Percentiles rank a stretch among this genome's conserved stretches.
Conservation (phyloP, 176 grass and related monocot species). For the Saccharum officinarum region DNA sequence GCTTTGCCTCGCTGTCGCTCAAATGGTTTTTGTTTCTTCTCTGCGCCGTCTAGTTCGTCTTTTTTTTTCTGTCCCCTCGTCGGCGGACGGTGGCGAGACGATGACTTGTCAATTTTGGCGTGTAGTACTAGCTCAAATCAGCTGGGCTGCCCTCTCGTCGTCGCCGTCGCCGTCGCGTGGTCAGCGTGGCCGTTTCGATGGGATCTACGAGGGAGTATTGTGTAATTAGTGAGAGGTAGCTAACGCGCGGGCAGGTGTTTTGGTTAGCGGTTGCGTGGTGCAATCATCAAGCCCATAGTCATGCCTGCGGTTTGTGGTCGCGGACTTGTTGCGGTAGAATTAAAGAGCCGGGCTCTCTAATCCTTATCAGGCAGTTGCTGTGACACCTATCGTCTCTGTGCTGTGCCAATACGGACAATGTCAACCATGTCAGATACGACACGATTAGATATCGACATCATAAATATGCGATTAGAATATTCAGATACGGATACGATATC, state of each 20-base stretch:
- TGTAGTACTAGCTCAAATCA: background rate
- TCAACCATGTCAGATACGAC: too few relatives aligned
- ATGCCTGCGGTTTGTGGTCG: background rate
- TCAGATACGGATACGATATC: too few relatives aligned
- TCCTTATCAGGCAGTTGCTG: background rate
- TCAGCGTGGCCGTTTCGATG: constrained; percentile 12
- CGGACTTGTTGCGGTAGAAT: background rate
- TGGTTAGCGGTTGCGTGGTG: background rate
- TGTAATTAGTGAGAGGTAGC: background rate
- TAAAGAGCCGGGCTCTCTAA: background rate
- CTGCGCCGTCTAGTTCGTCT: too few relatives aligned
- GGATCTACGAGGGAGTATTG: background rate
- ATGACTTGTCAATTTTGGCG: background rate
- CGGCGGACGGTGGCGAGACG: too few relatives aligned
- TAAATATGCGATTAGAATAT: too few relatives aligned
- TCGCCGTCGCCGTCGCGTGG: background rate
- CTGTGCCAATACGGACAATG: too few relatives aligned
- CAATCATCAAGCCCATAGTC: background rate
- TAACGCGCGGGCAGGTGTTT: background rate
- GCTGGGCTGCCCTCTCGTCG: background rate
- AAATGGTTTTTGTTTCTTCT: too few relatives aligned
- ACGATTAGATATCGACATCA: too few relatives aligned
- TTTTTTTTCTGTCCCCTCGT: too few relatives aligned
- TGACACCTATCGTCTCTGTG: too few relatives aligned
- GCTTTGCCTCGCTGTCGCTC: background rate